Conservation (phyloP, 176 grass and related monocot genomes). For the Cenchrus purpureus region DNA sequence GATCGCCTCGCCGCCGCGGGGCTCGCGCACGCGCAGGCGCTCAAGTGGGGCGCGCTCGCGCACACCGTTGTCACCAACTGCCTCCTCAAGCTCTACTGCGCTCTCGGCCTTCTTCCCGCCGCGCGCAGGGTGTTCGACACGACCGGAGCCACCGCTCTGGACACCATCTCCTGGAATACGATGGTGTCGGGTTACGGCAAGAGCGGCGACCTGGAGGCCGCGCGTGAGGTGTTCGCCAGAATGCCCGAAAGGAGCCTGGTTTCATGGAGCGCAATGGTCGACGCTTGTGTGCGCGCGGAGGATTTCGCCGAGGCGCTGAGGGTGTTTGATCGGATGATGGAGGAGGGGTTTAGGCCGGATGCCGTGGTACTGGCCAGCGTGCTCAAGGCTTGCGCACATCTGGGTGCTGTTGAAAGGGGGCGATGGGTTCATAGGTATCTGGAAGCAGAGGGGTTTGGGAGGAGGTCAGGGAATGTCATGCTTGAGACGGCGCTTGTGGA, state of each 20-base stretch:
- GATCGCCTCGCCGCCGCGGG: constrained; percentile 8
- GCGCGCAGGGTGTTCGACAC: constrained; percentile 59
- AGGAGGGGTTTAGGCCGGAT: constrained; percentile 46
- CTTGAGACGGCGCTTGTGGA: constrained; percentile 60
- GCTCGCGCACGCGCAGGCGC: constrained; percentile 55
- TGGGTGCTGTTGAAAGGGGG: constrained; percentile 51
- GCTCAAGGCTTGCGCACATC: constrained; percentile 62
- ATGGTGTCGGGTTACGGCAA: constrained; percentile 59
- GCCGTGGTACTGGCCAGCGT: constrained; percentile 53
- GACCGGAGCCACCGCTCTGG: constrained; percentile 17
- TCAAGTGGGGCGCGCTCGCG: constrained; percentile 57
- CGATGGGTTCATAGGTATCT: constrained; percentile 51
- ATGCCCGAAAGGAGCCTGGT: constrained; percentile 60
- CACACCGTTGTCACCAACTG: constrained; percentile 67
- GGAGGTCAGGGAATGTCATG: constrained; percentile 42
- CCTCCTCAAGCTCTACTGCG: constrained; percentile 63
- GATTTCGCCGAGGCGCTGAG: constrained; percentile 46
- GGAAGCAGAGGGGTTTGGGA: constrained; percentile 22
- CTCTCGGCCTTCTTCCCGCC: constrained; percentile 35
- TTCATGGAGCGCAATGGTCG: constrained; percentile 65
- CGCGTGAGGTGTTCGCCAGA: constrained; percentile 53
- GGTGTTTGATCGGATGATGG: constrained; percentile 58
- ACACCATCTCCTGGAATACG: constrained; percentile 66
- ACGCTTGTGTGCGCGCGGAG: constrained; percentile 37
- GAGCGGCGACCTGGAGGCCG: constrained; percentile 37